Percentiles rank a stretch among this genome's conserved stretches.
phyloP scores from a whole-genome alignment of 495 filamentous ascomycete species.

The Penicillium coffeae region DNA sequence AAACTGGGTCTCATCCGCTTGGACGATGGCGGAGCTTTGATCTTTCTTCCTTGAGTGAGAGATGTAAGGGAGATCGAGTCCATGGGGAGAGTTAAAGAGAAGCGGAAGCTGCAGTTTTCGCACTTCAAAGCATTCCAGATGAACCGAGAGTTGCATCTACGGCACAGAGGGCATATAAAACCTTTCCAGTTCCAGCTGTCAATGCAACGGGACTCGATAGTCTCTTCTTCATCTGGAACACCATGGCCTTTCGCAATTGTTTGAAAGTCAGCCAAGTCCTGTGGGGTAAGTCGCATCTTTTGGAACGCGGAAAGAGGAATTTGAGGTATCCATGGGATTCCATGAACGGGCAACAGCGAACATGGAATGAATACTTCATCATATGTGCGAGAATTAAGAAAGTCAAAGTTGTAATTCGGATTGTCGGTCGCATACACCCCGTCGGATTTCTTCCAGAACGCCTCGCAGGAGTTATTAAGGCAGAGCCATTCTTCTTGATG shows the following conservation, averaged over 20 bases:
- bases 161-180: constrained; percentile 70
- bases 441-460: constrained; percentile 51
- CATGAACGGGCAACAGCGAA: background rate
- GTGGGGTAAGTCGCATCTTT: background rate
- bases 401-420: constrained; percentile 50
- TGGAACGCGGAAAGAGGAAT: background rate
- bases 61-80: too few species aligned
- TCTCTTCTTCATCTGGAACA: background rate
- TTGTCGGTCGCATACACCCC: constrained; percentile 31
- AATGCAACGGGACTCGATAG: constrained; percentile 11
- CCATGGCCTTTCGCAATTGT: background rate
- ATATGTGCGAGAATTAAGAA: constrained; percentile 43
- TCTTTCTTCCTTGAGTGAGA: too few species aligned
- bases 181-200: constrained; percentile 51
- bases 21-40: background rate
- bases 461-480: constrained; percentile 50
- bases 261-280: background rate
- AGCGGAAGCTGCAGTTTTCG: constrained; percentile 44
- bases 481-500: constrained; percentile 69
- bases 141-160: constrained; percentile 57
- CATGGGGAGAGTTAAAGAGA: constrained; percentile 27
- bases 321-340: background rate
- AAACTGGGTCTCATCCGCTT: too few species aligned
- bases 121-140: constrained; percentile 67
- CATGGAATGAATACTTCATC: background rate